Percentiles rank a stretch among this genome's conserved stretches.
These are phyloP conservation scores for Aechmea fasciata DNA, from an alignment of 176 grass and related monocot genomes.

Conservation along the genomic window DNA sequence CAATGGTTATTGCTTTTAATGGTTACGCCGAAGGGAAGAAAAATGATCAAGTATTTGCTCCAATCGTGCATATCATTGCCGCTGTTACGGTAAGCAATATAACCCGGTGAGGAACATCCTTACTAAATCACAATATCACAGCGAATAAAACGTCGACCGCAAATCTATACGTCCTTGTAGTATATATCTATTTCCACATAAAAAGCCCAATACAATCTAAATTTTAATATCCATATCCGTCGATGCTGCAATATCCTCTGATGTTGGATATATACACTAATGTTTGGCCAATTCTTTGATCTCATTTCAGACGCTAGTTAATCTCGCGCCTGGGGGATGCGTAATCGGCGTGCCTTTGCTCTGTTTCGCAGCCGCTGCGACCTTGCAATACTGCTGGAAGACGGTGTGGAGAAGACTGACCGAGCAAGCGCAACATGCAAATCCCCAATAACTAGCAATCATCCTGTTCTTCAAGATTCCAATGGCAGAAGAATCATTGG, in stretches of 20 bases:
- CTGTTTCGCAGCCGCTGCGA: constrained; percentile 34
- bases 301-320: constrained; percentile 68
- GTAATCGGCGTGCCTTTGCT: constrained; percentile 55
- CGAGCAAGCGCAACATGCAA: constrained; percentile 40
- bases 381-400: constrained; percentile 68
- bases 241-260: background rate
- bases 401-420: constrained; percentile 64
- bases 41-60: constrained; percentile 57
- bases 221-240: no score
- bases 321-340: constrained; percentile 76
- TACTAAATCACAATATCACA: background rate
- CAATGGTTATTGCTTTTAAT: constrained; percentile 96
- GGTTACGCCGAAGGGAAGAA: constrained; percentile 71
- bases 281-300: background rate
- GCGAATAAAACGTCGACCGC: no score
- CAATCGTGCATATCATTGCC: constrained; percentile 62
- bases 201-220: no score
- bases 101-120: background rate
- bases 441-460: constrained; percentile 9
- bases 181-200: no score
- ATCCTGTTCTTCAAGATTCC: background rate
- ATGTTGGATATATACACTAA: background rate
- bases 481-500: no score
- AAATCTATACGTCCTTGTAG: no score
- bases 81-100: constrained; percentile 56